Percentiles rank a stretch among this genome's conserved stretches.
phyloP scores from a whole-genome alignment of 164 flowering plant species.

The Vitis labrusca region DNA sequence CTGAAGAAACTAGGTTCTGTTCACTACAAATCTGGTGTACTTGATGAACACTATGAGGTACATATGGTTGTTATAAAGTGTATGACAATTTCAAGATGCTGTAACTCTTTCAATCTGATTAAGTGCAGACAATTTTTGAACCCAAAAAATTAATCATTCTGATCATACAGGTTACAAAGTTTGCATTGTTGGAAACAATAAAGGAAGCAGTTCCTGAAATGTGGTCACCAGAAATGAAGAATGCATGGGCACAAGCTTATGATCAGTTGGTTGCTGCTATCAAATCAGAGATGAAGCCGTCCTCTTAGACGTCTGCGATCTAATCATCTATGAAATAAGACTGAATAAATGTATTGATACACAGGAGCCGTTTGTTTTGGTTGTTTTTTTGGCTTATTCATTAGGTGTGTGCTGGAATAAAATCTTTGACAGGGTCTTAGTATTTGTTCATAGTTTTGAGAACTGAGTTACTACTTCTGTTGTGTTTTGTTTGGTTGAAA shows the following conservation, averaged over 20 bases:
- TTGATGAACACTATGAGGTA: slow-evolving; percentile 81
- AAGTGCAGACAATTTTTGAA: not conserved
- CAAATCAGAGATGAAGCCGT: slow-evolving; percentile 67
- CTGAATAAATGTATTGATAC: too few species aligned
- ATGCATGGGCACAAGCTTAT: slow-evolving; percentile 80
- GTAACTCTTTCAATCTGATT: not conserved
- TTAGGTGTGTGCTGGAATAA: too few species aligned
- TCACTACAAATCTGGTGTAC: slow-evolving; percentile 71
- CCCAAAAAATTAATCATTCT: not conserved
- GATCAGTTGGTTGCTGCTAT: slow-evolving; percentile 73
- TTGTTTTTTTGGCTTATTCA: too few species aligned
- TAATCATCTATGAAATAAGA: too few species aligned
- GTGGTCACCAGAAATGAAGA: slow-evolving; percentile 86
- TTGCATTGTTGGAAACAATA: slow-evolving; percentile 74
- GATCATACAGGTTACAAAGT: slow-evolving; percentile 55
- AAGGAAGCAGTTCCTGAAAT: slow-evolving; percentile 81
- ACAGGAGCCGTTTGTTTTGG: too few species aligned
- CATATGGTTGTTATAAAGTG: not conserved
- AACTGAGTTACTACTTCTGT: too few species aligned
- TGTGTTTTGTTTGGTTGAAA: too few species aligned
- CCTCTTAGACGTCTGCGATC: slow-evolving; percentile 5
- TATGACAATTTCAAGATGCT: not conserved
- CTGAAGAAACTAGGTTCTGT: slow-evolving; percentile 64
- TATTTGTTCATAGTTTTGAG: too few species aligned
- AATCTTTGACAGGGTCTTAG: too few species aligned